Conservation (phyloP, 2,329 filamentous ascomycete species). For the Aspergillus sp. region DNA sequence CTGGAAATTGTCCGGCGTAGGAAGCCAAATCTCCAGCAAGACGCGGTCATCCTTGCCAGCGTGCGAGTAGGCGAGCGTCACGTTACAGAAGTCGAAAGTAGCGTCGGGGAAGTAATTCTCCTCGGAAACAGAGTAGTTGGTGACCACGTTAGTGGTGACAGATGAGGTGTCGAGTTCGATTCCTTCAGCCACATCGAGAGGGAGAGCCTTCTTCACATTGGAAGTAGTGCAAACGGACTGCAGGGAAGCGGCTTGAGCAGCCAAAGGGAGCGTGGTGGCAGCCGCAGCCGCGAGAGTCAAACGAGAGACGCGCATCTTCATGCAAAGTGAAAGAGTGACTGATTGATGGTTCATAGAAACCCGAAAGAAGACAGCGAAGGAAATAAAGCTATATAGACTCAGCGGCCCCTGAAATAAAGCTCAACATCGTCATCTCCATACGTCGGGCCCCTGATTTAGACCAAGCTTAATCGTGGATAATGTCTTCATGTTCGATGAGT, state of each 20-base stretch:
- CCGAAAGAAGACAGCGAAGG: no score
- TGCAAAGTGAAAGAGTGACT: no score
- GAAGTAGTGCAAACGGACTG: neutral
- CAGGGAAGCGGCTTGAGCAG: neutral
- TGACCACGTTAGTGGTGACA: neutral
- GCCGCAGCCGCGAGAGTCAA: no score
- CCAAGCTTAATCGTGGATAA: no score
- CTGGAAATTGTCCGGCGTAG: constrained; percentile 37
- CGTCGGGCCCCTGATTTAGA: no score
- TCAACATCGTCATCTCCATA: no score
- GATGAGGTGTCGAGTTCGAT: neutral
- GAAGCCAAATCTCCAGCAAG: constrained; percentile 38
- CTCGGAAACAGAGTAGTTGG: neutral
- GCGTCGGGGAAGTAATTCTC: constrained; percentile 7
- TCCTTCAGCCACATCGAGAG: neutral
- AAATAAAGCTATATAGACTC: no score
- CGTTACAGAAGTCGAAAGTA: constrained; percentile 35
- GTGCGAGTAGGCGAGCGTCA: constrained; percentile 43
- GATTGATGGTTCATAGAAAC: no score
- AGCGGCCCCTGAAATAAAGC: no score
- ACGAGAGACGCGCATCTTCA: no score
- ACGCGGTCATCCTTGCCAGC: constrained; percentile 33
- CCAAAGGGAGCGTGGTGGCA: no score
- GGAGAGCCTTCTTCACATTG: neutral
- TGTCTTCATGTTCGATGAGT: no score